Evolutionary conservation across 345 rosid species (phyloP).

Genomic region (Microcos paniculata): DNA sequence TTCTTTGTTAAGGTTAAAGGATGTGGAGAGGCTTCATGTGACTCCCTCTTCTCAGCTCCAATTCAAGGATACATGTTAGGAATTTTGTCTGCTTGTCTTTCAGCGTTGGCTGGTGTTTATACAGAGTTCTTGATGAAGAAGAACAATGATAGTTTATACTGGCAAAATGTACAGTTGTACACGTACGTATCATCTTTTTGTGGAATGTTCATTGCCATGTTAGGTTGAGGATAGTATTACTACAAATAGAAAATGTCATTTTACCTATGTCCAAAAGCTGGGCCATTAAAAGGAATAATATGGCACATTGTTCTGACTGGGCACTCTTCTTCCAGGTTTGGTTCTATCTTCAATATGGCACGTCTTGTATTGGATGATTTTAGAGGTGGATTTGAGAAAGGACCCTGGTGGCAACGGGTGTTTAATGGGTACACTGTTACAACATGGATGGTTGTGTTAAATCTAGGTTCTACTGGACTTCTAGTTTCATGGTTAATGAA

Average conservation of each 20-base stretch:
- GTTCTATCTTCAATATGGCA: conserved; percentile 81
- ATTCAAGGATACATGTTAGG: conserved; percentile 90
- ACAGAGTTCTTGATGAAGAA: conserved; percentile 97
- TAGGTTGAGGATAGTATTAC: not conserved
- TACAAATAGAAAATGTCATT: not conserved
- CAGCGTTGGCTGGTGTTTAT: conserved; percentile 92
- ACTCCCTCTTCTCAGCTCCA: conserved; percentile 86
- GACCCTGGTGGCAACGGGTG: conserved; percentile 91
- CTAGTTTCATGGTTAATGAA: conserved; percentile 25
- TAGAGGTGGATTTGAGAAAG: conserved; percentile 82
- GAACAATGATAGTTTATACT: conserved; percentile 88
- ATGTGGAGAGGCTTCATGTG: conserved; percentile 83
- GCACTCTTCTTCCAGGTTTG: conserved; percentile 49
- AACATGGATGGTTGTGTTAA: conserved; percentile 65
- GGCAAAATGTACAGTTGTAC: conserved; percentile 94
- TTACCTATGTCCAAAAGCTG: not conserved
- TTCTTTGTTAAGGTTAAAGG: conserved; percentile 66
- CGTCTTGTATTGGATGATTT: conserved; percentile 85
- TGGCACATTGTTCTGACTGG: not conserved
- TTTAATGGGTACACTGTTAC: conserved; percentile 71
- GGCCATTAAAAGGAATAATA: not conserved
- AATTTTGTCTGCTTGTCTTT: conserved; percentile 79
- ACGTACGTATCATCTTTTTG: conserved; percentile 68
- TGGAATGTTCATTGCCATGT: not conserved
- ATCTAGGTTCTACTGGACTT: conserved; percentile 29